These are phyloP conservation scores for Rhodocollybia butyracea DNA, from an alignment of 768 basidiomycete species.

Conservation along the genomic window DNA sequence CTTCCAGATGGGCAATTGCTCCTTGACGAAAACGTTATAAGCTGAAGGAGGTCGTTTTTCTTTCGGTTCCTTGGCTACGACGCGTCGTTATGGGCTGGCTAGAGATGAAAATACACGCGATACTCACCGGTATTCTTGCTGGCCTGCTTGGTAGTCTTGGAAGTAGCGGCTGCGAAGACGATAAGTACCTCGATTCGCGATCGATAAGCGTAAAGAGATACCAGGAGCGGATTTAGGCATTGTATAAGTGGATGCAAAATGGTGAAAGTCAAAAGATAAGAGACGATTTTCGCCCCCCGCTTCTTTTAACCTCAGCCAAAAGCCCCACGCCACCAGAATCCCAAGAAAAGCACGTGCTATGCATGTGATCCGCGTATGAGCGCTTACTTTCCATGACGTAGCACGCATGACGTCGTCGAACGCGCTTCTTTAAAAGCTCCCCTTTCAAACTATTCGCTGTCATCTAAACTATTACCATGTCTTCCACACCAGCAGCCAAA, in stretches of 20 bases:
- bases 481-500: background rate
- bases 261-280: background rate
- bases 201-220: background rate
- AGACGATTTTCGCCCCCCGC: background rate
- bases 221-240: conserved; percentile 2
- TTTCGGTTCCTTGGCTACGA: background rate
- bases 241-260: background rate
- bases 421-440: too few species aligned
- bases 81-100: background rate
- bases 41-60: conserved; percentile 1
- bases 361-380: background rate
- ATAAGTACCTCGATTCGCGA: background rate
- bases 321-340: background rate
- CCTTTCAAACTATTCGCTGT: too few species aligned
- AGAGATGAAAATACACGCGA: background rate
- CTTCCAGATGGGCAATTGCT: background rate
- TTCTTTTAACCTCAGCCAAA: background rate
- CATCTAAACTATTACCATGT: background rate
- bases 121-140: background rate
- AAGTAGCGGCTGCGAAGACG: background rate
- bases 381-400: background rate
- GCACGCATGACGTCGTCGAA: background rate
- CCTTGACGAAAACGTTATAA: background rate
- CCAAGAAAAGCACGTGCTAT: background rate
- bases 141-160: conserved; percentile 1